phyloP scores from a whole-genome alignment of 2,329 filamentous ascomycete genomes.

The Epichloe typhina region DNA sequence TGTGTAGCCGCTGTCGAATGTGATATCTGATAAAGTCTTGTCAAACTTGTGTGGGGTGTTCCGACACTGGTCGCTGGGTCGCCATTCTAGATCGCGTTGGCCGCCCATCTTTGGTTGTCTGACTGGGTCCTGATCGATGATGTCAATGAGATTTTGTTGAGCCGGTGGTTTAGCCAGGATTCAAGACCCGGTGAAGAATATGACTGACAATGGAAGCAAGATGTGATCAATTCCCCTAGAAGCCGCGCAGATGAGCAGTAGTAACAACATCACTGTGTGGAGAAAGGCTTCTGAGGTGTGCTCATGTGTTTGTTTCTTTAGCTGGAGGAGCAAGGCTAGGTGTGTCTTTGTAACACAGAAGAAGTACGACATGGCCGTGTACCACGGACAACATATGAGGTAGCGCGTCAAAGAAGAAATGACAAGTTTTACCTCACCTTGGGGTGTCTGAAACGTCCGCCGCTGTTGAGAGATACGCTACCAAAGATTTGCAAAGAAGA shows the following conservation, averaged over 20 bases:
- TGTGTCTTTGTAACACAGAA: background rate
- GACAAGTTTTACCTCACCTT: conserved; percentile 16
- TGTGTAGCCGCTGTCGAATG: conserved; percentile 21
- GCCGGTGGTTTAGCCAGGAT: background rate
- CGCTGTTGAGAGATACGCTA: conserved; percentile 9
- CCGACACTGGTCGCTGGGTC: conserved; percentile 13
- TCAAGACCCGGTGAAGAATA: no score
- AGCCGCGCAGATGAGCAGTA: no score
- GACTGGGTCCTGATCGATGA: conserved; percentile 13
- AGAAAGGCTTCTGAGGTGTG: no score
- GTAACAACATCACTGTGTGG: no score
- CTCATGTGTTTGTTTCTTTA: no score
- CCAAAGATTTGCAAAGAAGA: conserved; percentile 14
- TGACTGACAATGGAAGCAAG: background rate
- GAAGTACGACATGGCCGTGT: no score
- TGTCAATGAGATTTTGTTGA: conserved; percentile 9
- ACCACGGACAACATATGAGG: no score
- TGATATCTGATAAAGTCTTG: conserved; percentile 12
- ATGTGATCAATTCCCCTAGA: no score
- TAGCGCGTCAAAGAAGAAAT: background rate
- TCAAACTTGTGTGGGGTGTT: conserved; percentile 11
- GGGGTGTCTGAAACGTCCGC: conserved; percentile 10
- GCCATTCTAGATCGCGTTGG: conserved; percentile 15
- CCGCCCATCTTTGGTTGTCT: conserved; percentile 11
- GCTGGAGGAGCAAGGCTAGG: background rate